Conservation (phyloP, 208 protist species). For the Trypanosoma lewisi region DNA sequence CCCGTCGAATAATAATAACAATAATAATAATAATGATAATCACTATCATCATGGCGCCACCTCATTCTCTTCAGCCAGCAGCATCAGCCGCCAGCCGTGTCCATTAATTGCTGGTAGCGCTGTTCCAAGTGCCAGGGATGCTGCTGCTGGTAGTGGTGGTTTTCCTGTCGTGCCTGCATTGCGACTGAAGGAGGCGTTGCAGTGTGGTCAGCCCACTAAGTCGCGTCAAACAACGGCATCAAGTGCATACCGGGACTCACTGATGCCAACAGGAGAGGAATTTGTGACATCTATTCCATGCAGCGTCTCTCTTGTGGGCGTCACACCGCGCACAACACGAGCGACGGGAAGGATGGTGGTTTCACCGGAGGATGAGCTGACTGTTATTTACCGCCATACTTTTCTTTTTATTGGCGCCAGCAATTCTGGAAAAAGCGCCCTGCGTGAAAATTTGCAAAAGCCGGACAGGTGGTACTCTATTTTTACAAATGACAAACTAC, state of each 20-base stretch:
- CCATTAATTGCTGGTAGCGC: background rate
- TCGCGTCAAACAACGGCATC: background rate
- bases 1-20: no score
- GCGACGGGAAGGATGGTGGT: slow-evolving; percentile 4
- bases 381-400: slow-evolving; percentile 63
- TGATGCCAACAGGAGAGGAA: background rate
- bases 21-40: no score
- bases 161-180: slow-evolving; percentile 19
- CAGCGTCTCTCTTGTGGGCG: background rate
- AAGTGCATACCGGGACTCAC: background rate
- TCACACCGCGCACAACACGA: slow-evolving; percentile 9
- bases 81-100: background rate
- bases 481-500: slow-evolving; percentile 28
- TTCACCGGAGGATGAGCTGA: slow-evolving; percentile 17
- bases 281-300: background rate
- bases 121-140: no score
- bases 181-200: slow-evolving; percentile 21
- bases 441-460: slow-evolving; percentile 53
- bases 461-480: slow-evolving; percentile 46
- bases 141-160: background rate
- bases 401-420: slow-evolving; percentile 62
- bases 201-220: background rate
- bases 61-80: background rate
- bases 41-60: no score
- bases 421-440: slow-evolving; percentile 53